phyloP scores from a whole-genome alignment of 2,329 filamentous ascomycete species.

The Pseudogymnoascus sp. region DNA sequence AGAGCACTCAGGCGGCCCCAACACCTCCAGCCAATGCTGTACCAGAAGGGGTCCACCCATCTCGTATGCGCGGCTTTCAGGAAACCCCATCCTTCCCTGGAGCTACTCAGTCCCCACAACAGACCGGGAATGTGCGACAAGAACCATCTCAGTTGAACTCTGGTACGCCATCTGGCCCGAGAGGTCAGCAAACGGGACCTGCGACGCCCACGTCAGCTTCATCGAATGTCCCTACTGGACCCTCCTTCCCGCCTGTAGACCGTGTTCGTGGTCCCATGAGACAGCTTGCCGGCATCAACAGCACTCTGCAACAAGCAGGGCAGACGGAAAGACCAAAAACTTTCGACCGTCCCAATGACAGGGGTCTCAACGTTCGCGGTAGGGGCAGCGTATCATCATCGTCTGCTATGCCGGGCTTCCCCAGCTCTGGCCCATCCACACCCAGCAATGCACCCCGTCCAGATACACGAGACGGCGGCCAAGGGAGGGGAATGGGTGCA shows the following conservation, averaged over 20 bases:
- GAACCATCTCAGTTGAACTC: conserved; percentile 21
- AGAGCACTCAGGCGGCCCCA: conserved; percentile 27
- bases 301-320: conserved; percentile 44
- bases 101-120: conserved; percentile 24
- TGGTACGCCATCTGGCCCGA: conserved; percentile 25
- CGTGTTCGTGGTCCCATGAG: conserved; percentile 30
- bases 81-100: conserved; percentile 18
- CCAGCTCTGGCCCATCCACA: conserved; percentile 41
- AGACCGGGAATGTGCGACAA: neutral
- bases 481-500: conserved; percentile 23
- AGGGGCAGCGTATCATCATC: conserved; percentile 28
- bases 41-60: conserved; percentile 23
- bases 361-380: conserved; percentile 20
- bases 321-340: conserved; percentile 29
- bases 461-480: conserved; percentile 19
- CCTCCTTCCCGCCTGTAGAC: conserved; percentile 20
- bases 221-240: conserved; percentile 25
- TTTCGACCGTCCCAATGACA: conserved; percentile 18
- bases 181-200: conserved; percentile 21
- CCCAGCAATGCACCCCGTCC: conserved; percentile 42
- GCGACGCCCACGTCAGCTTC: conserved; percentile 20
- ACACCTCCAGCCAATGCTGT: conserved; percentile 25
- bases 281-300: conserved; percentile 53
- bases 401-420: conserved; percentile 41
- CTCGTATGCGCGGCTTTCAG: conserved; percentile 19